Evolutionary conservation across 306 rosid genomes (phyloP), one percentile per base, ranked within the genome.

Genomic region (Prunus mongolica): DNA sequence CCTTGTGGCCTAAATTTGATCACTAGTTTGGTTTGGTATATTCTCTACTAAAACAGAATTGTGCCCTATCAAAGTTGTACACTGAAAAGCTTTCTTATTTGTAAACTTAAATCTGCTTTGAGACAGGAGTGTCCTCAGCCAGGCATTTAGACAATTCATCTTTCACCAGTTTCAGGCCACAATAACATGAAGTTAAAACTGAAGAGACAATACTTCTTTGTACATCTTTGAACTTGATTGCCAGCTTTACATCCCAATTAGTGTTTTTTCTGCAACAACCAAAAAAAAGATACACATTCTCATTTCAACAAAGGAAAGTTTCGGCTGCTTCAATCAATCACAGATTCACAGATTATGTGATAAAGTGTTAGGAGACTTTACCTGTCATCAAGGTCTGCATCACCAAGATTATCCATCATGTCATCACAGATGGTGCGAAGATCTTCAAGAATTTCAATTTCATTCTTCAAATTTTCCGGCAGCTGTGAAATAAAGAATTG

Each of bases 391-490:
- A 71, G 67, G 77, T 88, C 80, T 50, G 60, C 67, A 7, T 88
- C 98, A 49, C 81, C 88, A 81, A 90, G 81, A 24, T 32, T 63
- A 22, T 87, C 87, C 84, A 89, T 69, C 96, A 90, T 81, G 74
- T 47, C 78, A 62, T 84, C 84, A 71, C 87, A 95, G 75, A 81
- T 72, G 55, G 6, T 27, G 24, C 25, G 77, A 41, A 90, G 85
- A 75, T 86, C 61, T 68, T 84, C 82, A 57, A 95, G 96, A 74
- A 95, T 58, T 83, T 76, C 84, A 47, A 85, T 61, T 89, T 92
- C 98, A 84, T 67, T 84, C 79, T 92, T 93, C 88, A 95, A 80
- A 86, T 78, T 86, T 74, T 32, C 91, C 65, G 79, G 96, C 76
- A 88, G 77, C 98, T 90, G 81, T 10, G 60, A 70, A 64, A 69